Base-by-base conservation (phyloP, 805 yeast genomes). In the Wickerhamiella australiensis region DNA sequence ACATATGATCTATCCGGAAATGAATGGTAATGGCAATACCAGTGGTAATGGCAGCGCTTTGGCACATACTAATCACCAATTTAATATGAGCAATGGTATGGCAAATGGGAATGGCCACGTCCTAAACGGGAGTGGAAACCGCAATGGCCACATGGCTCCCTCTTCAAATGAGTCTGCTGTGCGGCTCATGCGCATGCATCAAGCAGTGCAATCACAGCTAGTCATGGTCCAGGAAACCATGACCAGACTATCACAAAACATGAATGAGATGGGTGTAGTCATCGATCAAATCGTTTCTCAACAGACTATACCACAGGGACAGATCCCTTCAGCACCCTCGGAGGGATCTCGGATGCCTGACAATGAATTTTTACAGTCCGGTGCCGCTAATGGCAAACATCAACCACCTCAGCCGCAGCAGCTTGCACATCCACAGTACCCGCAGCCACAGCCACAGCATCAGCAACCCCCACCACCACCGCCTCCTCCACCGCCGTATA, bases 191-290 rank as follows among this genome's bases (percentile, higher is more conserved):
- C 42, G 49, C 5, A 36, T 37, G 42, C 49, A 46, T 20, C 49
- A 37, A 15, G 25, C 27, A 1, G 40, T 46, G 27, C 43, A 46
- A n/a, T 37, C 42, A 4, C 49, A 46, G 25, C 37, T 46, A 6
- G 15, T 15, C 18, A 37, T 46, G 49, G 37, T 37, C 27, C 49
- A 46, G 26, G 49, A 46, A 13, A 37, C 49, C 3, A 26, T 46
- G 43, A 6, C 26, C 13, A 17, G 49, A 11, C 18, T 46, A 8
- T n/a, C 37, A 22, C 25, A 26, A 8, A 37, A 27, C 18, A 27
- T 46, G 3, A 13, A 22, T 33, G 49, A 46, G 18, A 46, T 46
- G 49, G 49, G 49, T 12, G 43, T 23, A 3, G 36, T 17, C 2
- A 46, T 46, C 21, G 49, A 46, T 29, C 42, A 37, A 27, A 21